Percentiles rank a stretch among this genome's conserved stretches.
These are phyloP conservation scores for Sporothrix pseudoabietina DNA, from an alignment of 2,329 filamentous ascomycete species.

Conservation along the genomic window DNA sequence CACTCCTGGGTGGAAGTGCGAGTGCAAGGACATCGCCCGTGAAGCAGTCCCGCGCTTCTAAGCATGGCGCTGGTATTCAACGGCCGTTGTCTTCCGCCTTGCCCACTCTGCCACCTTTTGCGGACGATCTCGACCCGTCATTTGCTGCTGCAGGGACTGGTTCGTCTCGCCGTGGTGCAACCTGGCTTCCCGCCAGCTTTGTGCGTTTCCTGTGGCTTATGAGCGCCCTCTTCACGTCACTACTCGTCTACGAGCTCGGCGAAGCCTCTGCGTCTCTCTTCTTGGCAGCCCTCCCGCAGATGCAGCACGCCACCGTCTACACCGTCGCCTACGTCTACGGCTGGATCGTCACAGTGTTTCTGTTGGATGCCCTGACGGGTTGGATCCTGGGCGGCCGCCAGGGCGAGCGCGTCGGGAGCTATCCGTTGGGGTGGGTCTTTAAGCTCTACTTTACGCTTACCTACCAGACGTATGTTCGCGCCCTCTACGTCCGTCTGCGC, in stretches of 20 bases:
- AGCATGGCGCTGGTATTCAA: background rate
- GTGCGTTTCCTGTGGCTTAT: slow-evolving; percentile 72
- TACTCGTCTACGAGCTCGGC: slow-evolving; percentile 67
- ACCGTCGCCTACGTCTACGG: slow-evolving; percentile 71
- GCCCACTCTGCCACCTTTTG: background rate
- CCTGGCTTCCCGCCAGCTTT: slow-evolving; percentile 67
- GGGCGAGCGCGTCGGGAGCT: slow-evolving; percentile 67
- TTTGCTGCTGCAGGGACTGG: slow-evolving; percentile 30
- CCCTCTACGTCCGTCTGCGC: slow-evolving; percentile 67
- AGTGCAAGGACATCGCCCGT: background rate
- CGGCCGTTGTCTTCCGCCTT: background rate
- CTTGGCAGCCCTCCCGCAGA: slow-evolving; percentile 60
- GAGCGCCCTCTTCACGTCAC: slow-evolving; percentile 61
- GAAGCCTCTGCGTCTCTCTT: slow-evolving; percentile 72
- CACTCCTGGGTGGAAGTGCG: slow-evolving; percentile 38
- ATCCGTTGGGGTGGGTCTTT: slow-evolving; percentile 71
- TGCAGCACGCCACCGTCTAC: slow-evolving; percentile 61
- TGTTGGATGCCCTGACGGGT: slow-evolving; percentile 65
- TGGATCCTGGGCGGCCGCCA: slow-evolving; percentile 68
- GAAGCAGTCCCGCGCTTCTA: background rate
- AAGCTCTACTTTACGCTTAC: slow-evolving; percentile 70
- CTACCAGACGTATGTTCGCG: slow-evolving; percentile 71
- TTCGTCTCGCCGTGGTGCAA: slow-evolving; percentile 40
- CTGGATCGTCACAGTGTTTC: slow-evolving; percentile 67
- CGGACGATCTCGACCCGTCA: background rate